Evolutionary conservation across 345 rosid species (phyloP).

Genomic region (Citrus medica): DNA sequence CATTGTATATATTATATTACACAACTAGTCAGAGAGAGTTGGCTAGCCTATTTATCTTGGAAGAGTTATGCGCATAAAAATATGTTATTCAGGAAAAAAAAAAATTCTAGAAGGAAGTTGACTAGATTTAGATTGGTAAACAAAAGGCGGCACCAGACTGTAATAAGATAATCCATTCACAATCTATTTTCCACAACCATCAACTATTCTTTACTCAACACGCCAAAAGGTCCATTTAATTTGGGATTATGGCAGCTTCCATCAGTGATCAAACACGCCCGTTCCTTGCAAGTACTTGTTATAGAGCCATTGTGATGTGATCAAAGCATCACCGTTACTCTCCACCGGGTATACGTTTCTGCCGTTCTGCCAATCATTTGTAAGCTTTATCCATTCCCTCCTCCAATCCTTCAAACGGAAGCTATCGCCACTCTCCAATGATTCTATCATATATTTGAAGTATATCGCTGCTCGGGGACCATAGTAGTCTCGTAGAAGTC

Average conservation of each 20-base stretch:
- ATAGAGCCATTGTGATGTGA: constrained; percentile 34
- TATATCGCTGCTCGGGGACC: constrained; percentile 68
- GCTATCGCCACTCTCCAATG: constrained; percentile 38
- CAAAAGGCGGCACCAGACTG: too few species aligned
- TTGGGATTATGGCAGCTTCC: background rate
- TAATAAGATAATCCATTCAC: background rate
- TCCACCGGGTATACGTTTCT: constrained; percentile 30
- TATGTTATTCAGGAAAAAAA: background rate
- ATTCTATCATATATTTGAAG: constrained; percentile 41
- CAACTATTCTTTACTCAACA: background rate
- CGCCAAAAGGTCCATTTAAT: background rate
- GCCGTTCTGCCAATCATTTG: constrained; percentile 60
- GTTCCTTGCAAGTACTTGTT: constrained; percentile 41
- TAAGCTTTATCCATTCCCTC: constrained; percentile 64
- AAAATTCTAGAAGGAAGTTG: background rate
- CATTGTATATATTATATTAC: too few species aligned
- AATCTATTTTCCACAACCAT: background rate
- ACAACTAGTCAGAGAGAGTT: background rate
- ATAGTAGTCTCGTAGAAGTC: constrained; percentile 58
- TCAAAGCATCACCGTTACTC: constrained; percentile 43
- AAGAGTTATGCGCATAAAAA: too few species aligned
- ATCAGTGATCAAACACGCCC: constrained; percentile 22
- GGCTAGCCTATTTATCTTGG: background rate
- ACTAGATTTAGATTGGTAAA: background rate
- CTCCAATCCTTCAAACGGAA: constrained; percentile 57